Conservation (phyloP, 805 yeast genomes). For the Scheffersomyces ergatensis region DNA sequence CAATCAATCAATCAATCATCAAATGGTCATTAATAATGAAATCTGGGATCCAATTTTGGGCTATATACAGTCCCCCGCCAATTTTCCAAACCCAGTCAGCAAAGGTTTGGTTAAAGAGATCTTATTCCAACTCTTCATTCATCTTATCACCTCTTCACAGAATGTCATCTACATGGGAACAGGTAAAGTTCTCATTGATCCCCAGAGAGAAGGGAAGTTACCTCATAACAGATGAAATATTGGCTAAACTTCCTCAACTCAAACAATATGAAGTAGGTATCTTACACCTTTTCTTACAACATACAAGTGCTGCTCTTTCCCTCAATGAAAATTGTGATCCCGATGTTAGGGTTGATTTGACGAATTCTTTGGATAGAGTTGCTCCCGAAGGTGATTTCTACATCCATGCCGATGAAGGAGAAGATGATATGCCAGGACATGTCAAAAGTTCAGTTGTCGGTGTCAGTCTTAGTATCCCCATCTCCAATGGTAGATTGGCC, state of each 20-base stretch:
- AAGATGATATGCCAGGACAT: conserved; percentile 86
- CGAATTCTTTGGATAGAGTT: conserved; percentile 56
- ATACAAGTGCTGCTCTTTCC: conserved; percentile 76
- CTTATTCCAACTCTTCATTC: not conserved
- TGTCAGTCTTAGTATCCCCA: conserved; percentile 64
- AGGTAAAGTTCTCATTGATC: conserved; percentile 49
- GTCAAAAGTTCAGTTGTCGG: conserved; percentile 63
- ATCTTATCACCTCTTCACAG: not conserved
- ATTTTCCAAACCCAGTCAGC: too few relatives aligned
- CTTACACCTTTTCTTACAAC: conserved; percentile 67
- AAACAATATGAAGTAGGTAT: conserved; percentile 60
- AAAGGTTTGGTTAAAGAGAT: too few relatives aligned
- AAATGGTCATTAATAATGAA: too few relatives aligned
- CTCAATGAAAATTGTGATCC: conserved; percentile 80
- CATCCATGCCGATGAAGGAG: conserved; percentile 70
- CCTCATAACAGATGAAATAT: conserved; percentile 67
- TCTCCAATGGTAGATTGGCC: conserved; percentile 61
- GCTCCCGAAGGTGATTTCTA: conserved; percentile 65
- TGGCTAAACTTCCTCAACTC: conserved; percentile 55
- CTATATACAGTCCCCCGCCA: too few relatives aligned
- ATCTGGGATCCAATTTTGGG: too few relatives aligned
- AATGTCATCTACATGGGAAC: conserved; percentile 50
- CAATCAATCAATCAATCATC: too few relatives aligned
- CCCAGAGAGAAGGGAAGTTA: conserved; percentile 68
- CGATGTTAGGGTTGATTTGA: conserved; percentile 71